Evolutionary conservation across 768 basidiomycete species (phyloP).

Genomic region (Tylopilus subfusipes): DNA sequence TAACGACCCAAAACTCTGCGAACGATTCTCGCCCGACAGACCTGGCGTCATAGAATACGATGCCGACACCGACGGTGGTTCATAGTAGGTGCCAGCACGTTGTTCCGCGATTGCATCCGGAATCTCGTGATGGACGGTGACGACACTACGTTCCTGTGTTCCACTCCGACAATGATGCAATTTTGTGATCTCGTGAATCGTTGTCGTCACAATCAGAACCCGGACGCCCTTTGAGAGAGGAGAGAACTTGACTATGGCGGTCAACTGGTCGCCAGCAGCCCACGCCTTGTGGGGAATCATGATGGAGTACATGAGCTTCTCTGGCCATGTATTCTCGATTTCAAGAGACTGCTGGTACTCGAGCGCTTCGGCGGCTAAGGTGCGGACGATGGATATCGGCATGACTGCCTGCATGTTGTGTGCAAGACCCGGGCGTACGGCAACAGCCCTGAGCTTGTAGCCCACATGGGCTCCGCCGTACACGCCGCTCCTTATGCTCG

Average conservation of each 20-base stretch:
- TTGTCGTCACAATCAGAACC: constrained; percentile 62
- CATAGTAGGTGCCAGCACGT: neutral
- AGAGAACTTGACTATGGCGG: constrained; percentile 80
- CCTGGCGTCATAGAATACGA: constrained; percentile 14
- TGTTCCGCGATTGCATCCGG: constrained; percentile 50
- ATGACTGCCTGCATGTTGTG: constrained; percentile 60
- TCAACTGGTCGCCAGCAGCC: constrained; percentile 84
- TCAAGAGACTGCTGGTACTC: constrained; percentile 97
- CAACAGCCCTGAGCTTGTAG: constrained; percentile 90
- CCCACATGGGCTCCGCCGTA: constrained; percentile 61
- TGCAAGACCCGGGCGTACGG: constrained; percentile 72
- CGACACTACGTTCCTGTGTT: constrained; percentile 59
- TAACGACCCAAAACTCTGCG: constrained; percentile 16
- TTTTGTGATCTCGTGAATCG: constrained; percentile 73
- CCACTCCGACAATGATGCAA: constrained; percentile 47
- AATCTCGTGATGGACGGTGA: constrained; percentile 66
- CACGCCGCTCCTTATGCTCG: constrained; percentile 56
- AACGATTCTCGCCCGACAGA: constrained; percentile 13
- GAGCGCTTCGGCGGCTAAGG: constrained; percentile 75
- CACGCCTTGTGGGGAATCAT: constrained; percentile 95
- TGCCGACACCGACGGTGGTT: neutral
- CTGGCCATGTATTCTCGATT: constrained; percentile 96
- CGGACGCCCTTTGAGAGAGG: constrained; percentile 82
- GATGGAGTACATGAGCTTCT: constrained; percentile 93
- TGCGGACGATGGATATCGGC: constrained; percentile 67